Evolutionary conservation across 179 eudicot genomes (phyloP).

Genomic region (Sideroxylon spinosum): DNA sequence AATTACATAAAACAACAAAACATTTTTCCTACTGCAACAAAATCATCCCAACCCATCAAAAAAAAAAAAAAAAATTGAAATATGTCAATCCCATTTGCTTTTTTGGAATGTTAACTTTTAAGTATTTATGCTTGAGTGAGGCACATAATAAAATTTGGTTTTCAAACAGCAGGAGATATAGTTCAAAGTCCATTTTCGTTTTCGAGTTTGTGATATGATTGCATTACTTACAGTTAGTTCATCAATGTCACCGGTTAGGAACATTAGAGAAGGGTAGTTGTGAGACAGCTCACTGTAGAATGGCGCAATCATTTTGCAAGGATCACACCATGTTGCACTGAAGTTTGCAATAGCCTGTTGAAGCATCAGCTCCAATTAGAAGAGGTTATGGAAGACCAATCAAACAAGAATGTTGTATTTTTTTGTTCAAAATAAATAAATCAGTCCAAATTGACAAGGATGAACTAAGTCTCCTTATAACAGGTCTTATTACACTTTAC

Average conservation of each 20-base stretch:
- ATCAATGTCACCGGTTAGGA: slow-evolving; percentile 84
- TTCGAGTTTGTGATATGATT: background rate
- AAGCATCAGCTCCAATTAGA: slow-evolving; percentile 7
- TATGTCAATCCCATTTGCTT: background rate
- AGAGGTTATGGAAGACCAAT: background rate
- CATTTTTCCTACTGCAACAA: background rate
- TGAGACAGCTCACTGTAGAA: slow-evolving; percentile 71
- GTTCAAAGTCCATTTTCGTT: background rate
- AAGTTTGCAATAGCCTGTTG: slow-evolving; percentile 85
- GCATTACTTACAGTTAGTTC: slow-evolving; percentile 75
- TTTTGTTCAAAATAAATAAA: background rate
- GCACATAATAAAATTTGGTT: background rate
- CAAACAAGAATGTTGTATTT: too few species aligned
- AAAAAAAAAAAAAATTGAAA: background rate
- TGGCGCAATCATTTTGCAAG: slow-evolving; percentile 85
- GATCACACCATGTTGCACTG: slow-evolving; percentile 97
- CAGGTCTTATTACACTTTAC: background rate
- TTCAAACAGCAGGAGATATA: background rate
- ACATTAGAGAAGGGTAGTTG: slow-evolving; percentile 66
- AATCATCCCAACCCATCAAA: background rate
- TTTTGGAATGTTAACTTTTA: background rate
- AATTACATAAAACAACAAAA: slow-evolving; percentile 33
- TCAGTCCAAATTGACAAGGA: background rate
- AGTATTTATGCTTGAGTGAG: background rate
- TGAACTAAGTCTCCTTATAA: background rate